Evolutionary conservation across 768 basidiomycete genomes (phyloP).

Genomic region (Boletellus emodensis): DNA sequence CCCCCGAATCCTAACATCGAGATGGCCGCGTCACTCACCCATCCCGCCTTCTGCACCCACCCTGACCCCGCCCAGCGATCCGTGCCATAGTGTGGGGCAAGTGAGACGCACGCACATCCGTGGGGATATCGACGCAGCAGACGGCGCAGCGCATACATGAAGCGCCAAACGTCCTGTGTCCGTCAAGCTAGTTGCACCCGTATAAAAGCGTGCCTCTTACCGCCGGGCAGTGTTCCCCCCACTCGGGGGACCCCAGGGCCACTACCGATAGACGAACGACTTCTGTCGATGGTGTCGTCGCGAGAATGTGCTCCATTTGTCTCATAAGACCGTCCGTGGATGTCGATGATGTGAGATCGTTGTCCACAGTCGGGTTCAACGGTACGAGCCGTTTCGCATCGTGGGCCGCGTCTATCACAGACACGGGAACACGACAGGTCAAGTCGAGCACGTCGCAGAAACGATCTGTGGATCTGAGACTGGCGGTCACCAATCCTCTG

Average conservation of each 20-base stretch:
- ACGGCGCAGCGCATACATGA: conserved; percentile 65
- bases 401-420: conserved; percentile 44
- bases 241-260: conserved; percentile 56
- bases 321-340: conserved; percentile 24
- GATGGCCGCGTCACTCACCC: conserved; percentile 73
- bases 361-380: conserved; percentile 18
- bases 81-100: conserved; percentile 60
- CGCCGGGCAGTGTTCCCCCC: conserved; percentile 59
- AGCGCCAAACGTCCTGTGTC: conserved; percentile 60
- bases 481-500: conserved; percentile 11
- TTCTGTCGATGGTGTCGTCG: conserved; percentile 30
- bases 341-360: conserved; percentile 12
- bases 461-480: conserved; percentile 47
- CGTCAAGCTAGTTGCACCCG: conserved; percentile 2
- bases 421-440: conserved; percentile 53
- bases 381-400: conserved; percentile 37
- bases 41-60: conserved; percentile 76
- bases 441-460: conserved; percentile 75
- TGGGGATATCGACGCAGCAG: conserved; percentile 54
- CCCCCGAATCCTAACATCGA: conserved; percentile 77
- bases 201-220: conserved; percentile 36
- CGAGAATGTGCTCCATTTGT: conserved; percentile 29
- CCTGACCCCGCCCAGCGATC: conserved; percentile 58
- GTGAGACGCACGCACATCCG: conserved; percentile 63
- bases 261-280: conserved; percentile 60